Percentiles rank a stretch among this genome's conserved stretches.
Conservation (phyloP, 2,329 filamentous ascomycete species). For the Exserohilum turcica region DNA sequence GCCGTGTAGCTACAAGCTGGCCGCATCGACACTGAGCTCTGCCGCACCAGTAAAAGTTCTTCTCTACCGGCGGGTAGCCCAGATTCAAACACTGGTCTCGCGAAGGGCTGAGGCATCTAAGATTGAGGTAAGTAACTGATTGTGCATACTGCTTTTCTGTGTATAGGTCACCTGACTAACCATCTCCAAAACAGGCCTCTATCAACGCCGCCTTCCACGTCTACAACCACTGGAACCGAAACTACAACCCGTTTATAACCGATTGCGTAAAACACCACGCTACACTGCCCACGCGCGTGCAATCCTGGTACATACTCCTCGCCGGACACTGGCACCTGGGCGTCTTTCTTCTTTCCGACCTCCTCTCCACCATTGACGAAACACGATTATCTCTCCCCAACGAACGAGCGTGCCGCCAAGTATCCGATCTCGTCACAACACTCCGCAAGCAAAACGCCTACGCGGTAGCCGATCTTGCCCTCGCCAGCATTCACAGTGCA, state of each 20-base stretch:
- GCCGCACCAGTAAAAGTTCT: conserved; percentile 14
- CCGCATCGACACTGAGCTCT: conserved; percentile 11
- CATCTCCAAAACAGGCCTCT: conserved; percentile 46
- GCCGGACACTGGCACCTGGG: conserved; percentile 64
- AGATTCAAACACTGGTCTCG: conserved; percentile 8
- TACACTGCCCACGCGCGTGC: conserved; percentile 57
- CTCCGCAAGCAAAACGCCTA: conserved; percentile 48
- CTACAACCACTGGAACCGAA: conserved; percentile 61
- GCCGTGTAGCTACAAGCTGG: conserved; percentile 14
- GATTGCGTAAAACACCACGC: conserved; percentile 59
- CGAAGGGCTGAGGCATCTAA: not conserved
- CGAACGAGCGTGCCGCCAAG: conserved; percentile 50
- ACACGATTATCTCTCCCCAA: conserved; percentile 49
- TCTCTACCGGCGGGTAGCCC: conserved; percentile 7
- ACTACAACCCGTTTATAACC: conserved; percentile 59
- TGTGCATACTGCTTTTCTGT: too few species aligned
- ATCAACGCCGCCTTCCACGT: conserved; percentile 57
- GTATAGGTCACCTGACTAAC: conserved; percentile 36
- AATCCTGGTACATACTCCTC: conserved; percentile 65
- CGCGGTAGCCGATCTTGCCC: conserved; percentile 37
- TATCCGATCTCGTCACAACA: conserved; percentile 51
- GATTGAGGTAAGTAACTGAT: conserved; percentile 3
- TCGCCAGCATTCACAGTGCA: conserved; percentile 29
- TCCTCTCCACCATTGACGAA: conserved; percentile 55
- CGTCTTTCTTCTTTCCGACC: conserved; percentile 60